Base-by-base conservation (phyloP, 2,329 filamentous ascomycete genomes). In the Claviceps maximensis region DNA sequence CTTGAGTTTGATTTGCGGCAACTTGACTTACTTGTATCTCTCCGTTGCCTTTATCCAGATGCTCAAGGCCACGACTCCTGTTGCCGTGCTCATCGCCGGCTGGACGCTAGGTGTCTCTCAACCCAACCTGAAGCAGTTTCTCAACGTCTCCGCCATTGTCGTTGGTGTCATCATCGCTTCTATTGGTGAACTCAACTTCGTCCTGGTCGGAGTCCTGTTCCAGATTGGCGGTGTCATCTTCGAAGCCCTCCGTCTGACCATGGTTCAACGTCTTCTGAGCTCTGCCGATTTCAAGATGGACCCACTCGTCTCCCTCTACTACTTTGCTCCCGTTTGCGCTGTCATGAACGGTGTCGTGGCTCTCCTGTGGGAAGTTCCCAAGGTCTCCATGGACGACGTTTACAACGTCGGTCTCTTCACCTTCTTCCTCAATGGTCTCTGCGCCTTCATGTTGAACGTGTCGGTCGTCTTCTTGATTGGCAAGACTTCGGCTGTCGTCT, bases 21-120 rank as follows among this genome's bases (percentile, higher is more conserved):
- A 97, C 75, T 73, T 95, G 71, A 89, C 91, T 62, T 97, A 97
- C 68, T 80, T 96, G 53, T 95, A 96, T 71, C 81, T 97, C 56
- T 93, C 86, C 60, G 91, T 97, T 55, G 87, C 91, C 56, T 97
- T 97, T 71, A 97, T 97, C 65, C 91, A 97, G 77, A 97, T 97
- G 91, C 83, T 97, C 70, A 97, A 97, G 86, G 93, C 93, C 60
- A 96, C 89, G 45, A 97, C 88, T 33, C 93, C 93, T 17, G 90
- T 97, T 55, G 90, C 89, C 52, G 90, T 97, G 51, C 82, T 98
- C 41, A 72, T 97, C 60, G 86, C 88, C 42, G 88, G 89, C 60
- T 97, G 93, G 91, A 75, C 78, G 51, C 83, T 97, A 63, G 88
- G 89, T 54, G 82, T 95, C 50, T 82, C 87, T 15, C 82, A 87